A percentile compares a stretch with the other conserved stretches of the same genome.
These are phyloP conservation scores for Dactylonectria macrodidyma DNA, from an alignment of 2,329 filamentous ascomycete genomes.

Conservation along the genomic window DNA sequence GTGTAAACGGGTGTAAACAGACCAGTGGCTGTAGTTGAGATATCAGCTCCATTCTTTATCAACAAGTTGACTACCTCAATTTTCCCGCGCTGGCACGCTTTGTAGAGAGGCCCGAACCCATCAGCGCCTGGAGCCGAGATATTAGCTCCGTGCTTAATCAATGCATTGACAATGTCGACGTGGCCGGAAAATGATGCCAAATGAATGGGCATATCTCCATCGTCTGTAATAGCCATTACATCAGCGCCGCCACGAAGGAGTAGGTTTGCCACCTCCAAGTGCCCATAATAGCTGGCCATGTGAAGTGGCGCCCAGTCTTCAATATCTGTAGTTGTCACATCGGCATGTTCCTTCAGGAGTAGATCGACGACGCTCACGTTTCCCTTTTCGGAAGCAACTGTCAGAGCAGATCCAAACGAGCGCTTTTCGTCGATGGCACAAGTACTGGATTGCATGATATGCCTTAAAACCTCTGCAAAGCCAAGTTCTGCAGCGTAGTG, in stretches of 20 bases:
- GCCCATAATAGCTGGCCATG: background rate
- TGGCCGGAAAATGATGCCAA: background rate
- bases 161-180: background rate
- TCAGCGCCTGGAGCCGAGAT: background rate
- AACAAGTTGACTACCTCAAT: background rate
- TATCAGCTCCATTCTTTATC: background rate
- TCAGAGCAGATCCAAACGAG: background rate
- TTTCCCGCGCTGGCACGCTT: background rate
- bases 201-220: background rate
- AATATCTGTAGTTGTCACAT: background rate
- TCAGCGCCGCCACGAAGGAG: background rate
- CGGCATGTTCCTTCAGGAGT: background rate
- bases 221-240: background rate
- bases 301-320: background rate
- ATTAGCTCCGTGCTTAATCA: background rate
- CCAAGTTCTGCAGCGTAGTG: background rate
- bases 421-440: background rate
- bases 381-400: background rate
- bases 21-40: background rate
- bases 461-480: background rate
- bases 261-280: background rate
- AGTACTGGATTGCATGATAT: background rate
- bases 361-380: background rate
- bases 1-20: background rate
- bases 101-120: background rate